Evolutionary conservation across 257 asterid genomes (phyloP).

Genomic region (Capsicum chinense): DNA sequence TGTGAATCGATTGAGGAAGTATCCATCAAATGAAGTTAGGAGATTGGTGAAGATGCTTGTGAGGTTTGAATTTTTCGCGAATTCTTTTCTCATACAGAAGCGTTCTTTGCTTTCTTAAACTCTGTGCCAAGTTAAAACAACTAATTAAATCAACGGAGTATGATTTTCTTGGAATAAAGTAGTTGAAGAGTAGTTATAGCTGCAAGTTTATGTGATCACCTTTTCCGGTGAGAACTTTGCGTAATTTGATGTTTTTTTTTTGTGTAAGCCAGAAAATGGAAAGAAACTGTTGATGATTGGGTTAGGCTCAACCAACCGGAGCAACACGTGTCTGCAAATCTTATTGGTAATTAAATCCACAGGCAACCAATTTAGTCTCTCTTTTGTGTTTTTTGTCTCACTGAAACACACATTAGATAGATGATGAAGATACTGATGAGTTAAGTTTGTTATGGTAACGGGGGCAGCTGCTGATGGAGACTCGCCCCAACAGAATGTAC

Average conservation of each 20-base stretch:
- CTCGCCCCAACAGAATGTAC: slow-evolving; percentile 83
- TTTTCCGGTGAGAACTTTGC: not conserved
- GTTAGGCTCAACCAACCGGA: slow-evolving; percentile 73
- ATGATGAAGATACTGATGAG: slow-evolving; percentile 21
- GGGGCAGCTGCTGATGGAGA: slow-evolving; percentile 88
- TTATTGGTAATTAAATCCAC: slow-evolving; percentile 56
- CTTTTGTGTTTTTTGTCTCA: not conserved
- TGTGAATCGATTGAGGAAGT: slow-evolving; percentile 87
- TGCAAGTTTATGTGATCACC: slow-evolving; percentile 18
- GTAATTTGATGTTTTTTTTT: not conserved
- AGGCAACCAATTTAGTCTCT: slow-evolving; percentile 6
- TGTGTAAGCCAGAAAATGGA: slow-evolving; percentile 75
- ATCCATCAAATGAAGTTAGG: slow-evolving; percentile 74
- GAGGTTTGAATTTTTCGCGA: slow-evolving; percentile 55
- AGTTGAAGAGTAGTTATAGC: slow-evolving; percentile 27
- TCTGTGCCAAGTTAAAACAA: too few relatives aligned
- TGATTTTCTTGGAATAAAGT: slow-evolving; percentile 8
- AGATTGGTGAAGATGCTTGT: slow-evolving; percentile 87
- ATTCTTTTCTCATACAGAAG: not conserved
- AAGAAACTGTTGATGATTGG: slow-evolving; percentile 93
- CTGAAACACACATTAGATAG: not conserved
- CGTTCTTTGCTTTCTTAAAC: not conserved
- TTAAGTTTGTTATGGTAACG: slow-evolving; percentile 46
- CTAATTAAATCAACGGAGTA: too few relatives aligned
- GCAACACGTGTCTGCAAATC: slow-evolving; percentile 51